Conservation (phyloP, 73 alveolate genomes). For the Paraurostyla sp. region DNA sequence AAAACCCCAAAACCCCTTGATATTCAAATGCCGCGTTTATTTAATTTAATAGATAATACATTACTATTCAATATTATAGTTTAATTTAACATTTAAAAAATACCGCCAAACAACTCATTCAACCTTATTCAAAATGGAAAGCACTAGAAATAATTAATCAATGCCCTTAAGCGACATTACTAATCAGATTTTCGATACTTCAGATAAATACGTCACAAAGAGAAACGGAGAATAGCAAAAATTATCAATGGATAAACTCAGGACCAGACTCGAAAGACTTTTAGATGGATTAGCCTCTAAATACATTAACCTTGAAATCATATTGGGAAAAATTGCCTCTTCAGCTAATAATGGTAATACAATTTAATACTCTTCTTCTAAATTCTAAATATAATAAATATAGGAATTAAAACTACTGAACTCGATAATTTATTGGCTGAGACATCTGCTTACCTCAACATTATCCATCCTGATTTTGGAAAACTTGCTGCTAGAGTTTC, state of each 20-base stretch:
- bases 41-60: background rate
- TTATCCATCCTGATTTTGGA: constrained; percentile 94
- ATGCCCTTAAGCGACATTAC: background rate
- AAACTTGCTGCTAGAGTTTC: constrained; percentile 96
- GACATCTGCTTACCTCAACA: constrained; percentile 89
- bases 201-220: constrained; percentile 75
- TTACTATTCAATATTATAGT: background rate
- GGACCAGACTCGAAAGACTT: constrained; percentile 70
- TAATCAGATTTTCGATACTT: background rate
- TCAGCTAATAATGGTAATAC: constrained; percentile 61
- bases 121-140: background rate
- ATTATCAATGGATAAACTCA: constrained; percentile 69
- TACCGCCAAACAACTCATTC: constrained; percentile 30
- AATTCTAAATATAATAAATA: too few relatives aligned
- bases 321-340: constrained; percentile 53
- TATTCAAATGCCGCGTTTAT: background rate
- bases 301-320: constrained; percentile 68
- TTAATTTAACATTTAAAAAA: constrained; percentile 18
- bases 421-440: constrained; percentile 95
- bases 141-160: background rate
- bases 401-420: constrained; percentile 91
- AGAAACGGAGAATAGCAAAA: constrained; percentile 78
- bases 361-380: constrained; percentile 34
- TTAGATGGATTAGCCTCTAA: constrained; percentile 71
- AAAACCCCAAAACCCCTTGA: constrained; percentile 55